Evolutionary conservation across 371 early-diverging fungal genomes (phyloP), one percentile per base, ranked within the genome.

Genomic region (Blastocladiella emersonii): DNA sequence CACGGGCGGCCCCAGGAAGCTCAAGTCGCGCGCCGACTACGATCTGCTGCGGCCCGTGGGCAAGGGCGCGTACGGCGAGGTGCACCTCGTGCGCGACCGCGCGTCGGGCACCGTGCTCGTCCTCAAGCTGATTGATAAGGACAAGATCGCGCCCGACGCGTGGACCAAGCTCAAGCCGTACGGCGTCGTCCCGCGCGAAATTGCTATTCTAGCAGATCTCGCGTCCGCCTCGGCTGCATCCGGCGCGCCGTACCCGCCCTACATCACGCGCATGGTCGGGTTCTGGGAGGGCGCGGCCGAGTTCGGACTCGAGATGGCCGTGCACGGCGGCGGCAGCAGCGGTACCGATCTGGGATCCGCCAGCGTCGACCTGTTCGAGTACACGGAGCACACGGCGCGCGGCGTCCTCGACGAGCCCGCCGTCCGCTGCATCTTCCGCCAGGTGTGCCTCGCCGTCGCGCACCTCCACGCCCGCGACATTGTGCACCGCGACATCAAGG

Each of bases 401-500:
- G n/a, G n/a, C n/a, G n/a, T n/a, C n/a, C 79, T 81, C 71, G 66
- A 71, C 15, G 85, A 86, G 67, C 61, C 64, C 12, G 80, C 81
- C 60, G 79, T 85, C 45, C 70, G 76, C 13, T 62, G 64, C 13
- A 83, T 87, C 19, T 86, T 87, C 61, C 67, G 69, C 44, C 88
- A 86, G 62, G 74, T 84, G 49, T 78, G 79, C 8, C 66, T 73
- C 27, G 88, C 84, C 0, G 80, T 92, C 21, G 63, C 72, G 34
- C 86, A 88, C 68, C 62, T 89, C 25, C 90, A 92, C 67, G 65
- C 72, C 21, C 68, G 77, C 62, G 77, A 78, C 34, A 86, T 92
- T 67, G 86, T 88, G 25, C 92, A 92, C 65, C 71, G 92, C 61
- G 80, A 78, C 61, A 73, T 80, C n/a, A 78, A 80, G 73, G 89